These are phyloP conservation scores for Metschnikowia noctiluminum DNA, from an alignment of 805 yeast genomes.

Conservation along the genomic window DNA sequence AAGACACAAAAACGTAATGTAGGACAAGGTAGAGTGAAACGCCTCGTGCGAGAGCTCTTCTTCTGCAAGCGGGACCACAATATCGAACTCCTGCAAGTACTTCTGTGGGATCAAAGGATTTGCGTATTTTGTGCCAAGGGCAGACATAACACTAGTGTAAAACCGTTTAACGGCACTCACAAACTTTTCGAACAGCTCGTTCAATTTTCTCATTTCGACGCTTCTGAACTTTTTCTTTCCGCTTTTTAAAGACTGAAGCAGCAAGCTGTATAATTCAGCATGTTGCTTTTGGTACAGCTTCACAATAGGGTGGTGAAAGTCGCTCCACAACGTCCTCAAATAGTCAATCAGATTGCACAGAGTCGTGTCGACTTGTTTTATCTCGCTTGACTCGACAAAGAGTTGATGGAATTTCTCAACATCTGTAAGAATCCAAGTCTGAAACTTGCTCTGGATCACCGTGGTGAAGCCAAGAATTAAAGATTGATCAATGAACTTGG, in stretches of 20 bases:
- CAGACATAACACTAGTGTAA: conserved; percentile 42
- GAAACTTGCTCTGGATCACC: conserved; percentile 47
- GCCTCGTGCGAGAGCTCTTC: conserved; percentile 3
- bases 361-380: conserved; percentile 12
- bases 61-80: conserved; percentile 5
- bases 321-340: conserved; percentile 53
- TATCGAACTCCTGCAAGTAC: conserved; percentile 28
- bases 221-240: conserved; percentile 21
- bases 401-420: conserved; percentile 28
- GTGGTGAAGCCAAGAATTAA: conserved; percentile 47
- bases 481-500: conserved; percentile 36
- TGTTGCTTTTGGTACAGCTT: conserved; percentile 50
- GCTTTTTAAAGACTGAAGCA: conserved; percentile 14
- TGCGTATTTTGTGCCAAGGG: conserved; percentile 35
- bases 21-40: conserved; percentile 14
- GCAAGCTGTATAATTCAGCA: conserved; percentile 21
- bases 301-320: conserved; percentile 62
- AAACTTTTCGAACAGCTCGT: conserved; percentile 49
- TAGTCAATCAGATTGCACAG: conserved; percentile 37
- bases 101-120: conserved; percentile 33
- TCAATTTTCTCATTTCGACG: conserved; percentile 57
- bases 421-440: conserved; percentile 36
- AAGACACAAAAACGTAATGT: conserved; percentile 15
- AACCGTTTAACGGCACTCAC: conserved; percentile 46
- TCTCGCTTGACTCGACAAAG: conserved; percentile 1